phyloP scores from a whole-genome alignment of 129 eudicot species.

The Mikania micrantha region DNA sequence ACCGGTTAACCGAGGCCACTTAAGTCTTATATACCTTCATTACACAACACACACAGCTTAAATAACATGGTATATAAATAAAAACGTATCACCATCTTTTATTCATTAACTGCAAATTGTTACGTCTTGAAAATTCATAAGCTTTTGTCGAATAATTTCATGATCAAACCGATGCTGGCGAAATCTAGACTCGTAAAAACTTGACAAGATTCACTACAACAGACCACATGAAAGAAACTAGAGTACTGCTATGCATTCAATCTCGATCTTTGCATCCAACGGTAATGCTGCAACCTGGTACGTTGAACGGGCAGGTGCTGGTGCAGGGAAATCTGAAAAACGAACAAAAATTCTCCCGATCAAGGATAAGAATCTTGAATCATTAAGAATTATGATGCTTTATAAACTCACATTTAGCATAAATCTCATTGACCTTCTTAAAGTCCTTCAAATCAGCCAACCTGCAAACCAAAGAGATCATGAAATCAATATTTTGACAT shows the following conservation, averaged over 20 bases:
- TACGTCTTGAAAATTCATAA: too few species aligned
- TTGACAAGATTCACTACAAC: background rate
- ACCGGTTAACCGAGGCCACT: too few species aligned
- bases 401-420: constrained; percentile 79
- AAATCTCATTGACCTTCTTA: constrained; percentile 88
- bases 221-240: constrained; percentile 18
- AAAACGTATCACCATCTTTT: too few species aligned
- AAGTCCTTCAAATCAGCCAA: constrained; percentile 96
- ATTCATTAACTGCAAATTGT: too few species aligned
- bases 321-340: constrained; percentile 71
- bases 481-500: background rate
- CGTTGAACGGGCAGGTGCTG: constrained; percentile 95
- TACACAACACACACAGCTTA: too few species aligned
- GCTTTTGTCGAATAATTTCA: too few species aligned
- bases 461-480: constrained; percentile 40
- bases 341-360: background rate
- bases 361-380: background rate
- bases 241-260: constrained; percentile 81
- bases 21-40: too few species aligned
- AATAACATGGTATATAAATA: too few species aligned
- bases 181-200: too few species aligned
- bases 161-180: too few species aligned
- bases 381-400: background rate
- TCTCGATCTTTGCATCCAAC: constrained; percentile 76
- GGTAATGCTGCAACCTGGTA: constrained; percentile 98